A percentile compares a stretch with the other conserved stretches of the same genome.
These are phyloP conservation scores for Trichoderma simmonsii DNA, from an alignment of 2,329 filamentous ascomycete species.

Conservation along the genomic window DNA sequence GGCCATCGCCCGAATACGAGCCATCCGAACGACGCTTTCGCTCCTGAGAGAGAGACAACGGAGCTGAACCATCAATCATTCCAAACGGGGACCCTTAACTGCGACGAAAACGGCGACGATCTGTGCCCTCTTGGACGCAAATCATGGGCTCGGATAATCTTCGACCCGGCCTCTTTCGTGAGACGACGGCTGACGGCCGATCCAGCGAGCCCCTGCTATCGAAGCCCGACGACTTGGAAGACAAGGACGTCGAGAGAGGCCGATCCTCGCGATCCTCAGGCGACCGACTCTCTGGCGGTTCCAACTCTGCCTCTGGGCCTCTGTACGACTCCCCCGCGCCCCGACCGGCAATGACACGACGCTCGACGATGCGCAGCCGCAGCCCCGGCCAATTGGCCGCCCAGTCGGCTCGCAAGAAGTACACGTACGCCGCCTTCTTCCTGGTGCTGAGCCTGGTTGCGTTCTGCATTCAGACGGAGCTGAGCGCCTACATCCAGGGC, in stretches of 20 bases:
- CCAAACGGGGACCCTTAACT: slow-evolving; percentile 31
- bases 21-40: slow-evolving; percentile 28
- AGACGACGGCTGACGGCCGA: slow-evolving; percentile 43
- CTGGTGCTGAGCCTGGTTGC: slow-evolving; percentile 77
- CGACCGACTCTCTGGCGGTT: slow-evolving; percentile 18
- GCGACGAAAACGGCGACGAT: slow-evolving; percentile 26
- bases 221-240: slow-evolving; percentile 28
- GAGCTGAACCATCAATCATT: slow-evolving; percentile 26
- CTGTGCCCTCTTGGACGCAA: not conserved
- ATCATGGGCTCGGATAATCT: slow-evolving; percentile 43
- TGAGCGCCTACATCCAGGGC: slow-evolving; percentile 91
- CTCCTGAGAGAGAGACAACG: slow-evolving; percentile 24
- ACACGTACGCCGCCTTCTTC: slow-evolving; percentile 83
- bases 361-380: slow-evolving; percentile 71
- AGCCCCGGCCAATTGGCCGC: slow-evolving; percentile 57
- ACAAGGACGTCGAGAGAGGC: slow-evolving; percentile 16
- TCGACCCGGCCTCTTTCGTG: slow-evolving; percentile 44
- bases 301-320: slow-evolving; percentile 21
- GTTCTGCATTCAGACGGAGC: slow-evolving; percentile 93
- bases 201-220: slow-evolving; percentile 42
- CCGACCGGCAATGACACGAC: slow-evolving; percentile 34
- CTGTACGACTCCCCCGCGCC: slow-evolving; percentile 22
- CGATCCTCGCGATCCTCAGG: slow-evolving; percentile 14
- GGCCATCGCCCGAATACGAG: slow-evolving; percentile 24
- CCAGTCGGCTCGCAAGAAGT: slow-evolving; percentile 66